Base-by-base conservation (phyloP, 208 protist genomes). In the Leishmania turanica region DNA sequence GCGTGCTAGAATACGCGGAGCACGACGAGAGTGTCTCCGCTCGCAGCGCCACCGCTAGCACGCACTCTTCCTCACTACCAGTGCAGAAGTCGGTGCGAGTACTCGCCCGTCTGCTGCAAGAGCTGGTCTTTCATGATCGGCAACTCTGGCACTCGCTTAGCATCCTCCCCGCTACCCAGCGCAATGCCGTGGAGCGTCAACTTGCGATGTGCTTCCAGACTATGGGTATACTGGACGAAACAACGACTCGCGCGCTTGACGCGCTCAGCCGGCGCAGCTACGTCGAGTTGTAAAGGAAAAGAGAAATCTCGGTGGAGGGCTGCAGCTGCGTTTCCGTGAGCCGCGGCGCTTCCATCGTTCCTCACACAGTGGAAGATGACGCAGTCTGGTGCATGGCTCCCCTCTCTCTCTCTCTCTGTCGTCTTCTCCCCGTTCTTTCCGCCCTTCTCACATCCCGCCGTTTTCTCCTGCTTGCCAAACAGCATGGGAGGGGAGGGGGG, bases 101-200 rank as follows among this genome's bases (percentile, higher is more conserved):
- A 15, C 58, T 87, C 7, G 78, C 85, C 11, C 83, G 79, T n/a
- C 75, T 95, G 11, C 73, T 94, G 21, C 89, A 87, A n/a, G 86
- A 89, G 53, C 27, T 95, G 34, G 37, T 96, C 2, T 65, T 96
- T 58, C 80, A 90, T n/a, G 91, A 95, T 82, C 75, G 83, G 13
- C 17, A 73, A 4, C 73, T 95, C 58, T 93, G 91, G 88, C 78
- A 86, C 31, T 85, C 87, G 37, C 49, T 96, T 69, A 88, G 89
- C 70, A 34, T 66, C 19, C 77, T 88, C 53, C 84, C 73, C 13
- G 64, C 74, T 24, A 66, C 47, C 45, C 75, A 85, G 77, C 88
- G 90, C 27, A 83, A 92, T 34, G 74, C 56, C 27, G 92, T 96
- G 37, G 77, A 86, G 66, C 77, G 72, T 11, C 72, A 78, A 31